A percentile compares a stretch with the other conserved stretches of the same genome.
These are phyloP conservation scores for Bauhinia variegata DNA, from an alignment of 306 rosid species.

Conservation along the genomic window DNA sequence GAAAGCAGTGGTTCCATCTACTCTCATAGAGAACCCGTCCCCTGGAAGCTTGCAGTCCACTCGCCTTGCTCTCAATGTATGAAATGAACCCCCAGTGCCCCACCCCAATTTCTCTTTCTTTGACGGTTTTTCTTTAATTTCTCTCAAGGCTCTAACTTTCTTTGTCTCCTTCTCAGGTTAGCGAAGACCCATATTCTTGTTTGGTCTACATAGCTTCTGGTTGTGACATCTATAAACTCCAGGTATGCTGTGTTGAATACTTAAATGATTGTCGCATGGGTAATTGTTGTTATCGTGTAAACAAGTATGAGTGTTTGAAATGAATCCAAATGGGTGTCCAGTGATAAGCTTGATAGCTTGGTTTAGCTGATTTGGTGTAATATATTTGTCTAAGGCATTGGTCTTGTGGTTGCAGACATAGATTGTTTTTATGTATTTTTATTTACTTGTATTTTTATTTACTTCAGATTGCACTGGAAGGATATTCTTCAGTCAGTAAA, in stretches of 20 bases:
- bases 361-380: background rate
- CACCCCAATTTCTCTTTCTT: too few species aligned
- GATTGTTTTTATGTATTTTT: background rate
- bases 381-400: too few species aligned
- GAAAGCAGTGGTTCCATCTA: constrained; percentile 71
- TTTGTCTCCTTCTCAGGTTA: constrained; percentile 45
- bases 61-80: constrained; percentile 82
- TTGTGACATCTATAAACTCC: constrained; percentile 63
- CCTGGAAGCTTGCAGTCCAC: constrained; percentile 84
- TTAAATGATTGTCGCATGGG: background rate
- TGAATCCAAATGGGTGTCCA: background rate
- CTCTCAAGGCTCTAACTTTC: background rate
- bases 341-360: background rate
- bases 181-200: constrained; percentile 47
- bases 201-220: constrained; percentile 82
- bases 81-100: too few species aligned
- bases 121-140: background rate
- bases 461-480: constrained; percentile 59
- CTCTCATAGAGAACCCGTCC: constrained; percentile 69
- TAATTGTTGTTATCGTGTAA: background rate
- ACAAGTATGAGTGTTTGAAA: background rate
- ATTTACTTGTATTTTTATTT: constrained; percentile 24
- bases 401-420: constrained; percentile 6
- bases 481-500: constrained; percentile 55
- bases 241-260: constrained; percentile 41